Conservation (phyloP, 768 basidiomycete genomes). For the Hydnomerulius pinastri region DNA sequence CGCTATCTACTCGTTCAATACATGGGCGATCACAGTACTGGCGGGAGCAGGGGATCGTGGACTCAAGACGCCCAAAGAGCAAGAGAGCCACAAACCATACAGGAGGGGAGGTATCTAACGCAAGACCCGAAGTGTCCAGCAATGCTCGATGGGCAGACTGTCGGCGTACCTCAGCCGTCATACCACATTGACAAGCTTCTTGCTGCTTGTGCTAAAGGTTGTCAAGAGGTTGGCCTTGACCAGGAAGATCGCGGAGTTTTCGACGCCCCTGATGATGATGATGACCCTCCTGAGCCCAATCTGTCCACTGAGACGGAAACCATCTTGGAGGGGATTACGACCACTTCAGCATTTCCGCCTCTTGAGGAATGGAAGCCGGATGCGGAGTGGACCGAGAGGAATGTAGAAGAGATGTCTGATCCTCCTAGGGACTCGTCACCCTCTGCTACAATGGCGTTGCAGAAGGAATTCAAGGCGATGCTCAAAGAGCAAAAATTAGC, state of each 20-base stretch:
- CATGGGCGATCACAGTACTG: conserved; percentile 10
- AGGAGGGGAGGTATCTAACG: conserved; percentile 41
- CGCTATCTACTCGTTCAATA: conserved; percentile 65
- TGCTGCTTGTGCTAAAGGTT: conserved; percentile 39
- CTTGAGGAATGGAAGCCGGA: conserved; percentile 55
- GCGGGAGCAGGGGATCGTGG: neutral
- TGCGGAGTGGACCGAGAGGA: conserved; percentile 45
- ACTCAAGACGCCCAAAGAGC: too few relatives aligned
- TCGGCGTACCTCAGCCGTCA: conserved; percentile 60
- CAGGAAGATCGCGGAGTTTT: conserved; percentile 52
- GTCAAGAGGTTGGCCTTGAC: conserved; percentile 47
- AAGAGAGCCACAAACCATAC: too few relatives aligned
- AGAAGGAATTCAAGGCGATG: conserved; percentile 62
- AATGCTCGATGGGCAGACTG: conserved; percentile 15
- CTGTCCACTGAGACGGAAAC: neutral
- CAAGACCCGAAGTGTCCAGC: conserved; percentile 42
- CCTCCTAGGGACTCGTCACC: conserved; percentile 60
- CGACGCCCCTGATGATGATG: conserved; percentile 16
- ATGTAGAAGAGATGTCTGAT: conserved; percentile 52
- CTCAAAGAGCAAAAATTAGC: conserved; percentile 57
- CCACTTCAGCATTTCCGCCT: too few relatives aligned
- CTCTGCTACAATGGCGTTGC: conserved; percentile 56
- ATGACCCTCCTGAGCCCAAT: neutral
- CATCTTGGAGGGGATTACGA: neutral
- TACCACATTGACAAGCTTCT: conserved; percentile 55